Base-by-base conservation (phyloP, 2,329 filamentous ascomycete species). In the Plectosphaerella sp. region DNA sequence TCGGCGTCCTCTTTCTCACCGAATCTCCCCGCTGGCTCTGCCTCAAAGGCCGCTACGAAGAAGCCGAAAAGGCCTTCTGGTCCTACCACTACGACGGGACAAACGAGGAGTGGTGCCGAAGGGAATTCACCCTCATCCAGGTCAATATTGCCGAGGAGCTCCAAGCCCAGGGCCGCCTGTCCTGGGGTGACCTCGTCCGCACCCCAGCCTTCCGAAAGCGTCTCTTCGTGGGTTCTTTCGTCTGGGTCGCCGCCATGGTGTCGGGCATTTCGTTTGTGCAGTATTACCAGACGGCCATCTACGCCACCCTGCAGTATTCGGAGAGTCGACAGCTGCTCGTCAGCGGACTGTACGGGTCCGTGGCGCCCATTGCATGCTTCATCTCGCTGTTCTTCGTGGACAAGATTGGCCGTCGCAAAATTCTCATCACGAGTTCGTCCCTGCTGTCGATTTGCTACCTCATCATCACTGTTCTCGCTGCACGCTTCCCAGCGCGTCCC, bases 1-100 rank as follows among this genome's bases (percentile, higher is more conserved):
- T 62, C 39, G 72, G 75, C 9, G 77, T 83, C 48, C 67, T 81
- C 1, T 66, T 79, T 55, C 71, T 83, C 22, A 79, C 80, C 36
- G 80, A 83, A 63, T 76, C 72, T 6, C 80, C 80, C n/a, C 74
- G 80, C 52, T 82, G 64, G 50, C 76, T 73, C 49, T 80, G 74
- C 66, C 69, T 72, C 47, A 62, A 65, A 18, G 78, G 78, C 14
- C 70, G 70, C 9, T 65, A 68, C 45, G 75, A 76, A 0, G 75
- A 79, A 59, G 77, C 78, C 10, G 73, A 77, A 52, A 58, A 59
- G 8, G 64, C 68, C 0, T 72, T 72, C 51, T 55, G 64, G 0
- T 57, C 50, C 36, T 72, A 71, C 41, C 69, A 72, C 37, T 61
- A 63, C 36, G 57, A 68, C 28, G 67, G 69, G 2, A 54, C 61